Base-by-base conservation (phyloP, 2,329 filamentous ascomycete genomes). In the Sclerotinia glacialis region DNA sequence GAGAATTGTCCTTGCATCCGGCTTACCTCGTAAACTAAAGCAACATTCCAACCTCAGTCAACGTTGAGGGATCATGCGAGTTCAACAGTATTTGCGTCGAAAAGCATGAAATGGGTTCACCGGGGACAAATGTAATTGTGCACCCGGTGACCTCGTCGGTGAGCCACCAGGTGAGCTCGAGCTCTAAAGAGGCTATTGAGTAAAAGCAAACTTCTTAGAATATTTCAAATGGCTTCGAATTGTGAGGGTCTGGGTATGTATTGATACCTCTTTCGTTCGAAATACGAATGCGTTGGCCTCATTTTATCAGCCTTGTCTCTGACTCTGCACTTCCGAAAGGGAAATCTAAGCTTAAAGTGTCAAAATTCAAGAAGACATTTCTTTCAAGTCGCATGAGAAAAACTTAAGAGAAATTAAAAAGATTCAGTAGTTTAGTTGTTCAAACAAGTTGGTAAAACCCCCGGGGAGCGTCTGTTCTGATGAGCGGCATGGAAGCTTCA, bases 201-300 rank as follows among this genome's bases (percentile, higher is more conserved):
- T 40, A 16, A 40, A 40, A 5, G 37, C 37, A 40, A 40, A 16
- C 37, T 16, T 40, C 2, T 53, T 34, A 18, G 14, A 11, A 18
- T 4, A 40, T 55, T 14, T 26, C 3, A 26, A 18, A 9, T 56
- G 14, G 12, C 34, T 18, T 26, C 16, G 0, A 6, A 26, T 11
- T 40, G 1, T 1, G 5, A 23, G 0, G 16, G 2, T 12, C 16
- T 40, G 34, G 12, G 3, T 18, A 8, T 6, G 14, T 23, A 1
- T 16, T 3, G 12, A 23, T 37, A 6, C 18, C 52, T 40, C 31
- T 37, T 40, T 54, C 31, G n/a, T 16, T 16, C 14, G 37, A 16
- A 40, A 40, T 18, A 3, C 9, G 14, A 16, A 34, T 34, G 3
- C 31, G 11, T 40, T 40, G 5, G n/a, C 34, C n/a, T 40, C 11